These are phyloP conservation scores for Seiridium cupressi DNA, from an alignment of 2,329 filamentous ascomycete species.

Conservation along the genomic window DNA sequence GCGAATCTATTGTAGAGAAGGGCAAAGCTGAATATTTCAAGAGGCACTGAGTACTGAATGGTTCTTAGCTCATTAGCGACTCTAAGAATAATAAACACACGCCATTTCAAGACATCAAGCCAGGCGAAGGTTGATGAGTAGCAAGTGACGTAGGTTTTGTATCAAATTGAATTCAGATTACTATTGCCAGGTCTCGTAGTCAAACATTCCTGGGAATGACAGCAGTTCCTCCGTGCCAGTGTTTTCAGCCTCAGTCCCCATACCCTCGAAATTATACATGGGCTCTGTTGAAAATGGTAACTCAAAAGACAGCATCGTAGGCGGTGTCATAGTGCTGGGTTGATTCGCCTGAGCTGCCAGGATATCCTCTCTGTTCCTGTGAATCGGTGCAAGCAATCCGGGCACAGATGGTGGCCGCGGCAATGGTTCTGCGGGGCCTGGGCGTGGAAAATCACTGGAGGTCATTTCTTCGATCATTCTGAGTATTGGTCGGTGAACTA, in stretches of 20 bases:
- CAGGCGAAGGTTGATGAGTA: not conserved
- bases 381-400: not conserved
- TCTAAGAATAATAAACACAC: not conserved
- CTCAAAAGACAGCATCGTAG: not conserved
- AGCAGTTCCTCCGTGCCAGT: not conserved
- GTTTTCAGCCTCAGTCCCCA: not conserved
- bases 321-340: not conserved
- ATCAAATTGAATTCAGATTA: not conserved
- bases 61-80: not conserved
- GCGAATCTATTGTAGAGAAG: conserved; percentile 15
- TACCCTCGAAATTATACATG: not conserved
- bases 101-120: not conserved
- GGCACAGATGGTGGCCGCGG: not conserved
- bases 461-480: conserved; percentile 18
- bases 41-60: conserved; percentile 2
- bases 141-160: not conserved
- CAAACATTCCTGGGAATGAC: not conserved
- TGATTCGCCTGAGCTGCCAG: not conserved
- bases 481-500: conserved; percentile 15
- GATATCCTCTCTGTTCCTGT: not conserved
- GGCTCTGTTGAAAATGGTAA: not conserved
- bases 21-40: not conserved
- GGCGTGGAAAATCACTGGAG: conserved; percentile 9
- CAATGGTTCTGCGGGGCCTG: not conserved
- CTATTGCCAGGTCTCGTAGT: not conserved